Evolutionary conservation across 2,329 filamentous ascomycete species (phyloP).

Genomic region (Nemania bipapillata): DNA sequence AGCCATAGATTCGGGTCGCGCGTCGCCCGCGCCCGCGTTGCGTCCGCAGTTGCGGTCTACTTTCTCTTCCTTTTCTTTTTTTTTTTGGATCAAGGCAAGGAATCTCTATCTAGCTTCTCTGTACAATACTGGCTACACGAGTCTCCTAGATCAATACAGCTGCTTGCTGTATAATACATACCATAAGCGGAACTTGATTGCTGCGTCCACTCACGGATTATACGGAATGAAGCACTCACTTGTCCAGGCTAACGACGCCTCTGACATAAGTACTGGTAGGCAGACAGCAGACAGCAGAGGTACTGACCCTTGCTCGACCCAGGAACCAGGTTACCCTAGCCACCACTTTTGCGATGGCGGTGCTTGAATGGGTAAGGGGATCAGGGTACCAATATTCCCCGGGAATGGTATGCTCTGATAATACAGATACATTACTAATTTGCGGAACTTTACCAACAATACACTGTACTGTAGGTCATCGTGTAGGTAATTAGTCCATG

Average conservation of each 20-base stretch:
- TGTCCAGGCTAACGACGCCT: too few relatives aligned
- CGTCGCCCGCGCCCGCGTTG: background rate
- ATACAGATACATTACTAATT: too few relatives aligned
- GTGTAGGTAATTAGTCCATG: background rate
- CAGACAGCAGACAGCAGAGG: too few relatives aligned
- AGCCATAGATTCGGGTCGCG: conserved; percentile 5
- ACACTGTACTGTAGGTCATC: background rate
- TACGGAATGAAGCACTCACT: too few relatives aligned
- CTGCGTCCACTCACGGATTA: background rate
- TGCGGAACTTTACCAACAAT: background rate
- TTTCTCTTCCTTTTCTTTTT: background rate
- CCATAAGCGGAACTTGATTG: background rate
- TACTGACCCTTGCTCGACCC: background rate
- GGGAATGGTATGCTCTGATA: too few relatives aligned
- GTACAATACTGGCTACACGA: conserved; percentile 18
- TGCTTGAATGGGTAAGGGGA: conserved; percentile 17
- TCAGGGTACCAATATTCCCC: background rate
- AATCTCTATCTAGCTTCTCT: background rate
- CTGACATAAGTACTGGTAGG: too few relatives aligned
- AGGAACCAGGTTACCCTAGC: conserved; percentile 2
- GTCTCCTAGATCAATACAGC: too few relatives aligned
- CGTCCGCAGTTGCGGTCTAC: too few relatives aligned
- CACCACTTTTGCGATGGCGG: background rate
- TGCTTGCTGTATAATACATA: conserved; percentile 5
- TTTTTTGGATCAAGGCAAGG: background rate